These are phyloP conservation scores for Gnomoniopsis sp. DNA, from an alignment of 2,329 filamentous ascomycete genomes.

Conservation along the genomic window DNA sequence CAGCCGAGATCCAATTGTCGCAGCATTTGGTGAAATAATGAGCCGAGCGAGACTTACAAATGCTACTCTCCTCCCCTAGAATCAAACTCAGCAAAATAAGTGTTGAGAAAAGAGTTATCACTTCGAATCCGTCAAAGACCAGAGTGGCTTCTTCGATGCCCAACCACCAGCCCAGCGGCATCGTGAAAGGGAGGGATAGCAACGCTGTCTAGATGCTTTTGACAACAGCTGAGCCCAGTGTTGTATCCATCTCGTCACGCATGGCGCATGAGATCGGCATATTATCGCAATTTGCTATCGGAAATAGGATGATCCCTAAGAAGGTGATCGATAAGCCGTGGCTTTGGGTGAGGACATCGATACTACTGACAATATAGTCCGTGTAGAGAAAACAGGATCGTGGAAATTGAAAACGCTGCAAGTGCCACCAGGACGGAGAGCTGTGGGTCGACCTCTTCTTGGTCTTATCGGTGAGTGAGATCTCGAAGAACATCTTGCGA, in stretches of 20 bases:
- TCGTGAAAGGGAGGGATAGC: constrained; percentile 3
- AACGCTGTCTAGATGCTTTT: constrained; percentile 9
- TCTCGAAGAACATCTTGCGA: neutral
- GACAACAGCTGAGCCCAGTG: constrained; percentile 7
- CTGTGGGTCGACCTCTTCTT: neutral
- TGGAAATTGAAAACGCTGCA: neutral
- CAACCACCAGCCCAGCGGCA: constrained; percentile 4
- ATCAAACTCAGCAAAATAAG: constrained; percentile 9
- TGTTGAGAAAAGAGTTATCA: constrained; percentile 5
- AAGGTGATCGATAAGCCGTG: constrained; percentile 4
- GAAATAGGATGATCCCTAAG: constrained; percentile 5
- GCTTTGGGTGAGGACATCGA: constrained; percentile 6
- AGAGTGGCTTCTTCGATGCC: neutral
- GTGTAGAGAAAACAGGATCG: constrained; percentile 7
- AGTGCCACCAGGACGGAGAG: neutral
- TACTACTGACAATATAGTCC: neutral
- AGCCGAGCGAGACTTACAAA: neutral
- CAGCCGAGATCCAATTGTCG: too few relatives aligned
- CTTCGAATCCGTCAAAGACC: constrained; percentile 5
- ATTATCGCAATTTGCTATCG: constrained; percentile 7
- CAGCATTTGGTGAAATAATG: too few relatives aligned
- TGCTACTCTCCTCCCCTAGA: constrained; percentile 5
- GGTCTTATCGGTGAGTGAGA: neutral
- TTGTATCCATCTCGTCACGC: constrained; percentile 6
- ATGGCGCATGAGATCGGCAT: neutral